A percentile compares a stretch with the other conserved stretches of the same genome.
Evolutionary conservation across 225 moss, liverwort and hornwort genomes (phyloP).

Genomic region (Neckera pumila): DNA sequence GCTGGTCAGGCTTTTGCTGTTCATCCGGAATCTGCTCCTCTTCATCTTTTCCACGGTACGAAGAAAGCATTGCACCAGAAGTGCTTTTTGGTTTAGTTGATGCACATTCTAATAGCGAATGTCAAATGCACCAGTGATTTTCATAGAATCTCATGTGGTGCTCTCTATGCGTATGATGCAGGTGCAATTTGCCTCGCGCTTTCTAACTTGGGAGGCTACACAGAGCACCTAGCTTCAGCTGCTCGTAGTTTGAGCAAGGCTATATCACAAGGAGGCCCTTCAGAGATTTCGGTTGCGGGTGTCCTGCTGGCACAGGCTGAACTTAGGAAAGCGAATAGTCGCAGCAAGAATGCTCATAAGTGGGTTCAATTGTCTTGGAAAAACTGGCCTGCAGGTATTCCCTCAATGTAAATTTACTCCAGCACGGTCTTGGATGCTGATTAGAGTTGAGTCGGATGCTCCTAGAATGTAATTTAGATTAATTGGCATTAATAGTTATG

Average conservation of each 20-base stretch:
- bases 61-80: background rate
- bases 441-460: background rate
- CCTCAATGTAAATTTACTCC: background rate
- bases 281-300: slow-evolving; percentile 49
- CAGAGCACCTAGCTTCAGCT: slow-evolving; percentile 40
- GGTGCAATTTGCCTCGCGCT: slow-evolving; percentile 76
- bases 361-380: slow-evolving; percentile 76
- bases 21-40: slow-evolving; percentile 46
- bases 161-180: slow-evolving; percentile 8
- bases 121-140: background rate
- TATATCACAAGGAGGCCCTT: slow-evolving; percentile 23
- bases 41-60: slow-evolving; percentile 82
- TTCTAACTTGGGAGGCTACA: slow-evolving; percentile 36
- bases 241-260: slow-evolving; percentile 68
- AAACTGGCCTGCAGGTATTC: slow-evolving; percentile 75
- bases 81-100: background rate
- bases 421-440: background rate
- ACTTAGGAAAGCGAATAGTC: slow-evolving; percentile 20
- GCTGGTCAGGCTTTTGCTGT: slow-evolving; percentile 48
- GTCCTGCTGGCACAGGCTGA: slow-evolving; percentile 65
- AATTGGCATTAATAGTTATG: background rate
- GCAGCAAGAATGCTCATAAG: slow-evolving; percentile 46
- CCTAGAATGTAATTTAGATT: background rate
- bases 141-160: background rate
- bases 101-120: background rate